Evolutionary conservation across 306 rosid genomes (phyloP).

Genomic region (Quillaja saponaria): DNA sequence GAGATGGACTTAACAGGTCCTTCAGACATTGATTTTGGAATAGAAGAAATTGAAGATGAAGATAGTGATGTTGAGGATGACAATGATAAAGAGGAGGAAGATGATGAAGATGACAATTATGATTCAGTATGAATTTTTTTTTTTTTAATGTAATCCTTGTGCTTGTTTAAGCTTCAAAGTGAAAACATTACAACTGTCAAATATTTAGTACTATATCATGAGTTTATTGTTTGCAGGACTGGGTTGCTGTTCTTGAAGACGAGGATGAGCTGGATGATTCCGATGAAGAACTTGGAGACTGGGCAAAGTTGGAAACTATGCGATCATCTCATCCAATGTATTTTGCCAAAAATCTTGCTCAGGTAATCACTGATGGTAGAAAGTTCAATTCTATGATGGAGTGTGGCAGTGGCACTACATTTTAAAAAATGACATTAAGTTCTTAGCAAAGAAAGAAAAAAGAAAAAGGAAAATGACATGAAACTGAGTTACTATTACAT

Average conservation of each 20-base stretch:
- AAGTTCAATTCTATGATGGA: conserved; percentile 25
- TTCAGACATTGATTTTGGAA: conserved; percentile 81
- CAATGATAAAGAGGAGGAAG: conserved; percentile 35
- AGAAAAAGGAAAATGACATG: too few relatives aligned
- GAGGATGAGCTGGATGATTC: conserved; percentile 61
- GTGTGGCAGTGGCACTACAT: conserved; percentile 16
- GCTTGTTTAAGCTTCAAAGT: conserved; percentile 28
- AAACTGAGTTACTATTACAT: not conserved
- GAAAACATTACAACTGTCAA: conserved; percentile 6
- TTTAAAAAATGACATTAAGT: not conserved
- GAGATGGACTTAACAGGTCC: conserved; percentile 84
- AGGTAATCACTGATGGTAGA: conserved; percentile 52
- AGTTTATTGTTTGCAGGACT: conserved; percentile 66
- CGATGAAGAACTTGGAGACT: conserved; percentile 73
- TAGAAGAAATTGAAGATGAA: conserved; percentile 81
- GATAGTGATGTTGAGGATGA: conserved; percentile 58
- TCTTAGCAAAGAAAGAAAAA: too few relatives aligned
- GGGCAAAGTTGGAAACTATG: conserved; percentile 92
- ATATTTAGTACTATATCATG: conserved; percentile 27
- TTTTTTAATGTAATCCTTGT: conserved; percentile 13
- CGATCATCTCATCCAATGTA: conserved; percentile 85
- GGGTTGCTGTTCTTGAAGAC: conserved; percentile 80
- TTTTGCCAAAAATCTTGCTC: conserved; percentile 83
- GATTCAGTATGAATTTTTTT: conserved; percentile 59
- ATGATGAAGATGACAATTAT: conserved; percentile 47